Conservation (phyloP, 2,329 filamentous ascomycete genomes). For the Phialocephala sp. region DNA sequence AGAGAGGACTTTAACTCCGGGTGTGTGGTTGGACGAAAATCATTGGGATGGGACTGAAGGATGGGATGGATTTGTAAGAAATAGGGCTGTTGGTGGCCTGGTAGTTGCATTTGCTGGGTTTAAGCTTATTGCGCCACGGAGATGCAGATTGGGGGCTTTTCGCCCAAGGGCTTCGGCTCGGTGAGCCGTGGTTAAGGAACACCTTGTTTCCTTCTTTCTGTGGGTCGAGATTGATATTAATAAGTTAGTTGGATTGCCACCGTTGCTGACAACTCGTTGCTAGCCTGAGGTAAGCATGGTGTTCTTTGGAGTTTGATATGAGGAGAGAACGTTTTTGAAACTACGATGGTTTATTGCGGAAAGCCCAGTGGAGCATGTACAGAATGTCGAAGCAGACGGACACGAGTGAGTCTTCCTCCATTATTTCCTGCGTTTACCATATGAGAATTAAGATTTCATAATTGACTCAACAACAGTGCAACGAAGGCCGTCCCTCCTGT, state of each 20-base stretch:
- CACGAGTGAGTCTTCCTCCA: slow-evolving; percentile 34
- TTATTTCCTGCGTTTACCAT: background rate
- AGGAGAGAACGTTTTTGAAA: background rate
- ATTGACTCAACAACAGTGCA: slow-evolving; percentile 49
- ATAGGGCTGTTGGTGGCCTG: too few species aligned
- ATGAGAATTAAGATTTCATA: background rate
- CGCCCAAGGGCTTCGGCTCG: background rate
- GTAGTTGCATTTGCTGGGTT: background rate
- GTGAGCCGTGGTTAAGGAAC: background rate
- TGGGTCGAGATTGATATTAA: background rate
- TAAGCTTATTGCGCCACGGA: slow-evolving; percentile 5
- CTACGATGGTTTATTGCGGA: slow-evolving; percentile 19
- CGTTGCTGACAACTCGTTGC: background rate
- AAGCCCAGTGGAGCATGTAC: slow-evolving; percentile 48
- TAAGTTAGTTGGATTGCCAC: background rate
- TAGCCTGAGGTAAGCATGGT: too few species aligned
- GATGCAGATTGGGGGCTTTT: background rate
- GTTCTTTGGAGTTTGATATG: background rate
- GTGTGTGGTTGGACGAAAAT: too few species aligned
- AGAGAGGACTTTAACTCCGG: too few species aligned
- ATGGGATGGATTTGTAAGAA: too few species aligned
- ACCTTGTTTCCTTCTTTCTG: background rate
- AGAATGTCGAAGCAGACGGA: slow-evolving; percentile 47
- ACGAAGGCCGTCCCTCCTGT: slow-evolving; percentile 55
- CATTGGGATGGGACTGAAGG: too few species aligned